Conservation (phyloP, 805 yeast species). For the Metschnikowia colocasiae region DNA sequence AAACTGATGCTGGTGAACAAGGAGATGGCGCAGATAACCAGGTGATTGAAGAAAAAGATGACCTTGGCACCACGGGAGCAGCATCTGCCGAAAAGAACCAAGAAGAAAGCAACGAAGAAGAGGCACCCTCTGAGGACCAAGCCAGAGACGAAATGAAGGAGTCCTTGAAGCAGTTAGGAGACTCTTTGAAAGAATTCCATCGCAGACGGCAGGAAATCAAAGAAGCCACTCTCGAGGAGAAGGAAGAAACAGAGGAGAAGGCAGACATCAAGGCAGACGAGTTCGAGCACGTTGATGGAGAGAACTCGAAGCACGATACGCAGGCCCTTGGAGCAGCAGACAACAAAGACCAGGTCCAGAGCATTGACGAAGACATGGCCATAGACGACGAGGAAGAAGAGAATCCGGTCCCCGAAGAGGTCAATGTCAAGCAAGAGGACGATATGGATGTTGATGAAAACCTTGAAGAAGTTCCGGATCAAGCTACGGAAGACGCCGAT, state of each 20-base stretch:
- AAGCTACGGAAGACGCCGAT: constrained; percentile 26
- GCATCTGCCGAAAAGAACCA: constrained; percentile 38
- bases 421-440: constrained; percentile 24
- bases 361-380: constrained; percentile 75
- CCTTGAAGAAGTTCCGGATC: constrained; percentile 25
- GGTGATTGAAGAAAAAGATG: constrained; percentile 56
- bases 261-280: constrained; percentile 77
- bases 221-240: constrained; percentile 49
- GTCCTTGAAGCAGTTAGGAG: constrained; percentile 85
- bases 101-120: constrained; percentile 35
- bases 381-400: constrained; percentile 63
- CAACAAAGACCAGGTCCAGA: constrained; percentile 64
- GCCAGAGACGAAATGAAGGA: constrained; percentile 69
- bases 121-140: constrained; percentile 41
- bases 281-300: constrained; percentile 79
- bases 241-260: constrained; percentile 46
- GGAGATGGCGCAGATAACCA: constrained; percentile 61
- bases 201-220: constrained; percentile 84
- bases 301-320: constrained; percentile 70
- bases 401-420: constrained; percentile 21
- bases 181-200: constrained; percentile 85
- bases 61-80: constrained; percentile 65
- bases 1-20: constrained; percentile 56
- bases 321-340: constrained; percentile 93
- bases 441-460: constrained; percentile 31